These are phyloP conservation scores for Lodderomyces pseudojiufengensis DNA, from an alignment of 1,139 yeast genomes.

Conservation along the genomic window DNA sequence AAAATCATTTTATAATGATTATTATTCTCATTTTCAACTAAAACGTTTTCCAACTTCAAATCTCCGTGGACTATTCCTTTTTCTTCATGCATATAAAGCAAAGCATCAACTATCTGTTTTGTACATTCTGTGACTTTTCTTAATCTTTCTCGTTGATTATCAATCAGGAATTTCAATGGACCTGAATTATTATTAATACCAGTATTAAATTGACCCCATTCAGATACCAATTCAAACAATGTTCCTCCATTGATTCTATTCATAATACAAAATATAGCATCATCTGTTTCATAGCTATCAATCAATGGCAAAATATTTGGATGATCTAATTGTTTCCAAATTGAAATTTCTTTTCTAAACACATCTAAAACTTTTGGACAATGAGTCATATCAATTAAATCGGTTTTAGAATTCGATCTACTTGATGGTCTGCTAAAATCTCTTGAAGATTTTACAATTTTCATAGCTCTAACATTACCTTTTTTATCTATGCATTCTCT, in stretches of 20 bases:
- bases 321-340: constrained; percentile 60
- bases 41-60: constrained; percentile 79
- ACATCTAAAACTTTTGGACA: constrained; percentile 40
- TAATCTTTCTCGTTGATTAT: constrained; percentile 23
- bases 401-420: constrained; percentile 9
- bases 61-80: constrained; percentile 83
- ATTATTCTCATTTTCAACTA: constrained; percentile 41
- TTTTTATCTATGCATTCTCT: constrained; percentile 55
- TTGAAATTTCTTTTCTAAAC: constrained; percentile 65
- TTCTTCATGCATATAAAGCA: constrained; percentile 65
- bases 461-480: constrained; percentile 63
- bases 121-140: constrained; percentile 17
- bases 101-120: constrained; percentile 57
- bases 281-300: constrained; percentile 57
- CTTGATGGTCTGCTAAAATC: constrained; percentile 17
- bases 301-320: constrained; percentile 61
- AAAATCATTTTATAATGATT: constrained; percentile 38
- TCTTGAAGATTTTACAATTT: constrained; percentile 59
- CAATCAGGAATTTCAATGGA: constrained; percentile 29
- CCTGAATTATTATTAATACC: constrained; percentile 28
- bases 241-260: constrained; percentile 77
- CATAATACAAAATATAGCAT: constrained; percentile 70
- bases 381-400: constrained; percentile 10
- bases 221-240: constrained; percentile 67
- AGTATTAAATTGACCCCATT: constrained; percentile 53